phyloP scores from a whole-genome alignment of 2,329 filamentous ascomycete genomes.

The Cytospora schulzeri region DNA sequence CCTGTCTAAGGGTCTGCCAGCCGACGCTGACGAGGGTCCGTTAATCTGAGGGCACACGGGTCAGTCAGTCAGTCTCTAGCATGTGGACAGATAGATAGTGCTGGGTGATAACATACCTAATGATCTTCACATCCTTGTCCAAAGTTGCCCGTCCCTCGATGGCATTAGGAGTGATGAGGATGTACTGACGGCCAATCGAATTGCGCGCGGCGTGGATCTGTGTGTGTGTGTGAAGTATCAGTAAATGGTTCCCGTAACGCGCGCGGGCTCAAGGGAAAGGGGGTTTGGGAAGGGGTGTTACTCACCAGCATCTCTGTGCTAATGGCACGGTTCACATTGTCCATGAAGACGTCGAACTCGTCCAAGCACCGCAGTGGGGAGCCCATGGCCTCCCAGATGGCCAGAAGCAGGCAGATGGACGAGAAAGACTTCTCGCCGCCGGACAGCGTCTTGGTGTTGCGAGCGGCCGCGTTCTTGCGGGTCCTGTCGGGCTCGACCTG shows the following conservation, averaged over 20 bases:
- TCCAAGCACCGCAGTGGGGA: conserved; percentile 92
- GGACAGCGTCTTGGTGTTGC: conserved; percentile 88
- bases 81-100: not conserved
- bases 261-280: too few relatives aligned
- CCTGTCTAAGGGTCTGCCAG: conserved; percentile 37
- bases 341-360: conserved; percentile 99
- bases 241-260: conserved; percentile 7
- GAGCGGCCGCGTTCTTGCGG: conserved; percentile 67
- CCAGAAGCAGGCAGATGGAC: conserved; percentile 88
- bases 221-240: conserved; percentile 30
- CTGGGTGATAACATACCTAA: conserved; percentile 56
- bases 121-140: conserved; percentile 75
- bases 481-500: conserved; percentile 74
- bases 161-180: conserved; percentile 92
- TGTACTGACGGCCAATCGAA: conserved; percentile 89
- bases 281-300: conserved; percentile 28
- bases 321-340: conserved; percentile 89
- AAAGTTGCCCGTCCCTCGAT: conserved; percentile 63
- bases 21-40: conserved; percentile 60
- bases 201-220: conserved; percentile 82
- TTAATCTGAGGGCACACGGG: conserved; percentile 45
- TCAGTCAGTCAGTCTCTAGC: conserved; percentile 6
- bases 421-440: conserved; percentile 98
- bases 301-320: conserved; percentile 91
- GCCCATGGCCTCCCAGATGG: conserved; percentile 98